Evolutionary conservation across 2,329 filamentous ascomycete genomes (phyloP).

Genomic region (Clarireedia sp.): DNA sequence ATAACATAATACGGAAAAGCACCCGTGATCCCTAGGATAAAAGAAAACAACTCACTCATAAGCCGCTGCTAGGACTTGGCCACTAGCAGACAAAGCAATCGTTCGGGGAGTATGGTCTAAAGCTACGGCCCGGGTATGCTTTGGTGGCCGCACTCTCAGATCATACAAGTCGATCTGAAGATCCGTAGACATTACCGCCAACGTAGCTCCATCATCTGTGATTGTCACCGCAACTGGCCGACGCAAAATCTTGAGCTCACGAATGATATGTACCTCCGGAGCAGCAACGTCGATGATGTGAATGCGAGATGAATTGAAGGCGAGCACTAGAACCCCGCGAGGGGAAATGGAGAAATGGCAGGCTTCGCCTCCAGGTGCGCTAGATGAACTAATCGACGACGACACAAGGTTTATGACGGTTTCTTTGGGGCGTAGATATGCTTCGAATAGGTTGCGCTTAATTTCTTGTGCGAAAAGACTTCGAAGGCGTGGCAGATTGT

Average conservation of each 20-base stretch:
- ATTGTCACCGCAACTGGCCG: conserved; percentile 71
- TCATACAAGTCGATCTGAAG: conserved; percentile 85
- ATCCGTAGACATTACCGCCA: conserved; percentile 74
- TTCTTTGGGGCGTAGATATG: conserved; percentile 60
- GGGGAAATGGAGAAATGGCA: conserved; percentile 79
- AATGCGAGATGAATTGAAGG: conserved; percentile 78
- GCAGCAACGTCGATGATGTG: conserved; percentile 65
- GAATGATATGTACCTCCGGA: conserved; percentile 53
- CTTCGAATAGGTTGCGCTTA: conserved; percentile 70
- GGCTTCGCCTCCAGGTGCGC: conserved; percentile 71
- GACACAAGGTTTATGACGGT: conserved; percentile 75
- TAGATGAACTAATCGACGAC: conserved; percentile 75
- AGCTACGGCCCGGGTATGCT: conserved; percentile 64
- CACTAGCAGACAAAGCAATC: conserved; percentile 73
- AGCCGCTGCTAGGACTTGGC: conserved; percentile 73
- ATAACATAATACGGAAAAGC: neutral
- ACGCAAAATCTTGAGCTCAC: conserved; percentile 73
- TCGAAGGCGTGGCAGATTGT: conserved; percentile 51
- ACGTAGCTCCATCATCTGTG: conserved; percentile 64
- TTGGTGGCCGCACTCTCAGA: conserved; percentile 55
- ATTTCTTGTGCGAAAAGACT: conserved; percentile 60
- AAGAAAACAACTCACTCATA: conserved; percentile 48
- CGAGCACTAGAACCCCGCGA: conserved; percentile 64
- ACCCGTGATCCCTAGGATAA: neutral
- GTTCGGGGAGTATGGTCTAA: conserved; percentile 72